Percentiles rank a stretch among this genome's conserved stretches.
Evolutionary conservation across 2,329 filamentous ascomycete genomes (phyloP).

Genomic region (Purpureocillium takamizusanense): DNA sequence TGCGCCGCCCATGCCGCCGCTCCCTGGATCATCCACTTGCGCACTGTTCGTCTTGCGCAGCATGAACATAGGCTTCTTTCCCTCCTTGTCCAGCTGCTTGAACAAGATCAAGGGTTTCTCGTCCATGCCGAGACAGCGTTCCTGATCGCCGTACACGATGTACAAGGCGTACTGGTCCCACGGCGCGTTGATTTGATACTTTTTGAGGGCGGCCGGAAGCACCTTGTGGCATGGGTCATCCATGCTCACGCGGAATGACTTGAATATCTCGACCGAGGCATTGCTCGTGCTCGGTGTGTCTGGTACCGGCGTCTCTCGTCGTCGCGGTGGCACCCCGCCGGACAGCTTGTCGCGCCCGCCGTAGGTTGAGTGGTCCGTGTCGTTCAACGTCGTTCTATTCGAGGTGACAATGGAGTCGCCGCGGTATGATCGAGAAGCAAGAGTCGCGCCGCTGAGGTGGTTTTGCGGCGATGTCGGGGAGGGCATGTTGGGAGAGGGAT

Average conservation of each 20-base stretch:
- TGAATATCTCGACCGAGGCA: slow-evolving; percentile 87
- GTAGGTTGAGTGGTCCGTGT: slow-evolving; percentile 30
- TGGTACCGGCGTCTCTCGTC: slow-evolving; percentile 52
- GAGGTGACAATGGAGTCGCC: slow-evolving; percentile 46
- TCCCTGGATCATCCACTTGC: slow-evolving; percentile 42
- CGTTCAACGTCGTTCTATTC: slow-evolving; percentile 45
- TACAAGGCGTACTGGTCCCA: slow-evolving; percentile 97
- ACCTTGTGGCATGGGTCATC: slow-evolving; percentile 98
- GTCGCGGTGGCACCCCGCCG: slow-evolving; percentile 34
- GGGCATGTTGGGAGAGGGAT: slow-evolving; percentile 57
- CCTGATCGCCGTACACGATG: slow-evolving; percentile 97
- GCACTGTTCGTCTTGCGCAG: slow-evolving; percentile 59
- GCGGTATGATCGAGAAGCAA: slow-evolving; percentile 53
- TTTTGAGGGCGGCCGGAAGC: slow-evolving; percentile 86
- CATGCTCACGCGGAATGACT: slow-evolving; percentile 95
- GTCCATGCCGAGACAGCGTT: slow-evolving; percentile 82
- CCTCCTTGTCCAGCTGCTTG: slow-evolving; percentile 94
- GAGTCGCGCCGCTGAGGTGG: slow-evolving; percentile 42
- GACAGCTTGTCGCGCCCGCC: slow-evolving; percentile 19
- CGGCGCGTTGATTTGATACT: slow-evolving; percentile 96
- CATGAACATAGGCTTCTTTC: slow-evolving; percentile 99
- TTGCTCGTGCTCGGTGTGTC: slow-evolving; percentile 49
- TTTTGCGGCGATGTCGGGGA: slow-evolving; percentile 61
- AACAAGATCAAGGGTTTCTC: slow-evolving; percentile 94
- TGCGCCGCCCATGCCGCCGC: slow-evolving; percentile 40